These are phyloP conservation scores for Cladophialophora psammophila DNA, from an alignment of 2,329 filamentous ascomycete genomes.

Conservation along the genomic window DNA sequence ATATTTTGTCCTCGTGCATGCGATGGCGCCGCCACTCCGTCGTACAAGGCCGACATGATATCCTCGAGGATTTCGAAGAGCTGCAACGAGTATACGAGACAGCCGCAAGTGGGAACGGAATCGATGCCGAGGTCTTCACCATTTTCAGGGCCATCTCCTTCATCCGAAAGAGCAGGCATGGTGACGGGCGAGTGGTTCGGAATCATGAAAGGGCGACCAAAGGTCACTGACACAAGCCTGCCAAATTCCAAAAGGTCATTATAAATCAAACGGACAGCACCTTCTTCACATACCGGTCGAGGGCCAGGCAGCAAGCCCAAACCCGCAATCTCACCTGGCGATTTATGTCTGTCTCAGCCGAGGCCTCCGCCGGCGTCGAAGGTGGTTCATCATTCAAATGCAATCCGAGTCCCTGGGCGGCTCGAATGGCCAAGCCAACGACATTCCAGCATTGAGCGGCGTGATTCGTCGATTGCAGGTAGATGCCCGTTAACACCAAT, in stretches of 20 bases:
- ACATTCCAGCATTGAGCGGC: conserved; percentile 60
- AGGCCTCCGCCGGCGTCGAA: neutral
- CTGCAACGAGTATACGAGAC: conserved; percentile 46
- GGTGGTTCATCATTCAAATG: conserved; percentile 45
- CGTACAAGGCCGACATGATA: conserved; percentile 40
- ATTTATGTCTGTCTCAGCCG: conserved; percentile 21
- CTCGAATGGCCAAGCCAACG: conserved; percentile 56
- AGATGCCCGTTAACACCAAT: conserved; percentile 57
- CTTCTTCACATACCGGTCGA: neutral
- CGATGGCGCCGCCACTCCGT: neutral
- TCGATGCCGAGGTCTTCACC: conserved; percentile 40
- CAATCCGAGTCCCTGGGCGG: conserved; percentile 56
- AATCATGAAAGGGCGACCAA: conserved; percentile 46
- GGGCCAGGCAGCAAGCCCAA: conserved; percentile 46
- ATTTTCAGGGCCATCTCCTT: too few species aligned
- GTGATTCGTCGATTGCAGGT: conserved; percentile 58
- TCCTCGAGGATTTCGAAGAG: conserved; percentile 48
- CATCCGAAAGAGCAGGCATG: conserved; percentile 1
- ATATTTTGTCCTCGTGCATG: neutral
- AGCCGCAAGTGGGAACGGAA: conserved; percentile 43
- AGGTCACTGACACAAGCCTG: conserved; percentile 46
- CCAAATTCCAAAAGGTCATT: neutral
- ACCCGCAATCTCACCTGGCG: conserved; percentile 40
- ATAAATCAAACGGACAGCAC: neutral
- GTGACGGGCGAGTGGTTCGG: conserved; percentile 42